Base-by-base conservation (phyloP, 768 basidiomycete genomes). In the Guyanaporus albipodus region DNA sequence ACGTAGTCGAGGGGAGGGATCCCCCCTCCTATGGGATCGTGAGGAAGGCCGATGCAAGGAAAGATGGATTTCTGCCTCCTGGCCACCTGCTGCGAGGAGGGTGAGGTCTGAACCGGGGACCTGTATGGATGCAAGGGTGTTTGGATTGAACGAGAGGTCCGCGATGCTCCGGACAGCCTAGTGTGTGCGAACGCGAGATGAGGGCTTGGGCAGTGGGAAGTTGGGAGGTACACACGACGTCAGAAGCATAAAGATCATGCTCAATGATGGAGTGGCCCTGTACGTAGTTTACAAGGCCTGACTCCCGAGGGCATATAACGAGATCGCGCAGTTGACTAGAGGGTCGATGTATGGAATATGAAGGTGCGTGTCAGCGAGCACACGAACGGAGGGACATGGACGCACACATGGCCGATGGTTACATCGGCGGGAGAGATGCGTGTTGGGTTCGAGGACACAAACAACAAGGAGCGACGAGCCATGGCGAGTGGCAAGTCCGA, bases 271-370 rank as follows among this genome's bases (percentile, higher is more conserved):
- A 70, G 28, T 64, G 58, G 8, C 62, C 62, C 21, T 76, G 76
- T 3, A 85, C 70, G 54, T 85, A 87, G 63, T 80, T 82, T 29
- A 87, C 75, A 6, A 82, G 59, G 3, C 85, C 84, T 11, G 75
- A 68, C 52, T 82, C 77, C 6, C 78, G 71, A 1, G 87, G 87
- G 63, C 86, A 88, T 49, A 86, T 77, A 40, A 90, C 67, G 39
- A 91, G 78, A 68, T 91, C 87, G 28, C 88, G 77, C 23, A 91
- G 70, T 67, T 91, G 88, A 22, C 85, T 87, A 64, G 35, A 49
- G 21, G 33, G 21, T 46, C 12, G 42, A 28, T 35, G 17, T n/a
- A 39, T 32, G 23, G 46, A 29, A 48, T 48, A 60, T 45, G 38
- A 28, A 51, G 48, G 34, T 41, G 34, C 10, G 2, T 27, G 46